Evolutionary conservation across 306 rosid species (phyloP).

Genomic region (Cucumis sativus): Cucumber_9930_V3 NC_026661.2:16639001-16639500

Average conservation of each 20-base stretch:
- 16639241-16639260: neutral
- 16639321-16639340: too few relatives aligned
- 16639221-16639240: neutral
- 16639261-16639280: neutral
- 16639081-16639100: neutral
- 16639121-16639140: neutral
- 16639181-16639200: neutral
- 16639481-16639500: too few relatives aligned
- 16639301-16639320: too few relatives aligned
- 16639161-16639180: neutral
- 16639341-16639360: too few relatives aligned
- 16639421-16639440: too few relatives aligned
- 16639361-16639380: too few relatives aligned
- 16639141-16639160: neutral
- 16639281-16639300: neutral
- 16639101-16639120: neutral
- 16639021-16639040: conserved; percentile 45
- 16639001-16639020: conserved; percentile 82
- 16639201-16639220: neutral
- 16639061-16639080: too few relatives aligned
- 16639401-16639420: too few relatives aligned
- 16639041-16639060: conserved; percentile 10
- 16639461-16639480: too few relatives aligned
- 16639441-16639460: too few relatives aligned
- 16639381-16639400: too few relatives aligned